Percentiles rank a stretch among this genome's conserved stretches.
Evolutionary conservation across 345 rosid genomes (phyloP).

Genomic region (Sisymbrium irio): DNA sequence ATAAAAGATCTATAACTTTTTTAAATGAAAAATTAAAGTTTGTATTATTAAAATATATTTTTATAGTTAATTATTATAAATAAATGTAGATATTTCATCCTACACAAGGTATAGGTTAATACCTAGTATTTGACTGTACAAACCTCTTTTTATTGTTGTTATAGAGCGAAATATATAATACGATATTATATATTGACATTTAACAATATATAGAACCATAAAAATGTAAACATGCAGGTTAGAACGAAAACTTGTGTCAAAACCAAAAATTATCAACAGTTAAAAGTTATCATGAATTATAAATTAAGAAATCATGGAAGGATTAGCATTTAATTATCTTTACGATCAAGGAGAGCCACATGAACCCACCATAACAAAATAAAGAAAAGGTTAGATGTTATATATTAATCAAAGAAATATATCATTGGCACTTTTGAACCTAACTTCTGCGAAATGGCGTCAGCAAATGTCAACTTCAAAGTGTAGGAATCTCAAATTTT

Average conservation of each 20-base stretch:
- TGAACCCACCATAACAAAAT: background rate
- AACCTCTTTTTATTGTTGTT: background rate
- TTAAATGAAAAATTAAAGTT: too few relatives aligned
- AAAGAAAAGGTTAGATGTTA: background rate
- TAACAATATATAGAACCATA: background rate
- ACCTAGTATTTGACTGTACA: background rate
- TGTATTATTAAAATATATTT: too few relatives aligned
- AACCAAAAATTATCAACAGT: background rate
- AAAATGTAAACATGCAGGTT: background rate
- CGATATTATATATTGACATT: background rate
- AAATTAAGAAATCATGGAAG: background rate
- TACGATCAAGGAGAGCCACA: conserved; percentile 21
- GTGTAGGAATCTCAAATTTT: background rate
- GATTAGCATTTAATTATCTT: background rate
- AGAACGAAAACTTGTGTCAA: background rate
- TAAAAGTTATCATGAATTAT: background rate
- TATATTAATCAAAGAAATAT: conserved; percentile 27
- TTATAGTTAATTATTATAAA: too few relatives aligned
- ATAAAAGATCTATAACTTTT: too few relatives aligned
- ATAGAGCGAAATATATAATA: background rate
- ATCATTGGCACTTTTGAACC: conserved; percentile 32
- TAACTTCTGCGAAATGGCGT: conserved; percentile 23
- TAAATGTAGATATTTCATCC: too few relatives aligned
- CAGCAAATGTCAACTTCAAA: conserved; percentile 30
- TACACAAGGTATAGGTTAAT: too few relatives aligned